Conservation (phyloP, 2,329 filamentous ascomycete species). For the Neonectria hederae region DNA sequence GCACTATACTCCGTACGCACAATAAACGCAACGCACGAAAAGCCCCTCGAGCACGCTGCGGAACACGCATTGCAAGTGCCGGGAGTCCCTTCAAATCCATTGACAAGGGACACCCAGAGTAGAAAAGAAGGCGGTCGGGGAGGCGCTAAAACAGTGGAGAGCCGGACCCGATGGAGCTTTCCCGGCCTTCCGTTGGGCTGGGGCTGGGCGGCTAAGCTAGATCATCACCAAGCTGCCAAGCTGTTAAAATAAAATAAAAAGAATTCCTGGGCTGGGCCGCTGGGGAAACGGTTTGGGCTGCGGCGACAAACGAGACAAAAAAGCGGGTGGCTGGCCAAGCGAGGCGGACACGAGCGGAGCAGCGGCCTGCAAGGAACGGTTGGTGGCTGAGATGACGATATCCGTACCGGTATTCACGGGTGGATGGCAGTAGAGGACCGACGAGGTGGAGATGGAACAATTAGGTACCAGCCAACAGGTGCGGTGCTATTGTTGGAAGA, state of each 20-base stretch:
- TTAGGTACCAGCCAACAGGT: not conserved
- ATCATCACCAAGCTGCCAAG: not conserved
- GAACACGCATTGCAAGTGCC: constrained; percentile 4
- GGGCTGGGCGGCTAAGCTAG: constrained; percentile 5
- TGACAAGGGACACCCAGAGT: constrained; percentile 8
- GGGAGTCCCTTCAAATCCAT: not conserved
- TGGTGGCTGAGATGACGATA: constrained; percentile 12
- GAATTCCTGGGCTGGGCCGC: not conserved
- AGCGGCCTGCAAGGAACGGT: constrained; percentile 26
- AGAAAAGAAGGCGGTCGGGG: constrained; percentile 28
- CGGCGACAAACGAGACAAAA: constrained; percentile 4
- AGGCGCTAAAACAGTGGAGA: constrained; percentile 16
- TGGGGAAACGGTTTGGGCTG: not conserved
- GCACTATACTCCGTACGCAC: not conserved
- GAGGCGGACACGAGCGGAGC: constrained; percentile 24
- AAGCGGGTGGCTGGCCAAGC: constrained; percentile 27
- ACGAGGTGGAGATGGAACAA: not conserved
- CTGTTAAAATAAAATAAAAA: not conserved
- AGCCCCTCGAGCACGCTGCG: not conserved
- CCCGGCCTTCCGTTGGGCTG: constrained; percentile 11
- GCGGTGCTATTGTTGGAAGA: not conserved
- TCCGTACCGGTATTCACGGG: not conserved
- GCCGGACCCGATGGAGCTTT: constrained; percentile 2
- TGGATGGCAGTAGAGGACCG: too few relatives aligned
- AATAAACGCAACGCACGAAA: not conserved